Percentiles rank a stretch among this genome's conserved stretches.
phyloP scores from a whole-genome alignment of 2,329 filamentous ascomycete species.

The Pezicula neosporulosa region DNA sequence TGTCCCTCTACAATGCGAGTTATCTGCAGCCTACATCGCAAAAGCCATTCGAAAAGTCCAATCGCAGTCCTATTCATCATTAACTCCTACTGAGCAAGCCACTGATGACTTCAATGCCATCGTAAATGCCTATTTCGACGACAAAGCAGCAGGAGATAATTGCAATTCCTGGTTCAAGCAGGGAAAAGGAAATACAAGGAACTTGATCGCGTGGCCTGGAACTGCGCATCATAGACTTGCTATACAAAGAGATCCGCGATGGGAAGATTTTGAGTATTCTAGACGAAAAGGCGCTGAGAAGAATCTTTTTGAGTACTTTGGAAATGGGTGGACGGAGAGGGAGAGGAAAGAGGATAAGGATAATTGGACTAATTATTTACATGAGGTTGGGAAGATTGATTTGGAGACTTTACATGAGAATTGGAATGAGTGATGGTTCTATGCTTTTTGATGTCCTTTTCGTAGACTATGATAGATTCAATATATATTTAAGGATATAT shows the following conservation, averaged over 20 bases:
- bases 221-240: slow-evolving; percentile 58
- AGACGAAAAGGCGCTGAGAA: neutral
- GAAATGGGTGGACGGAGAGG: slow-evolving; percentile 3
- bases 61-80: slow-evolving; percentile 44
- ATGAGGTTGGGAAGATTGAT: slow-evolving; percentile 1
- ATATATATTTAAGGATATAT: no score
- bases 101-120: slow-evolving; percentile 59
- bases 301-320: slow-evolving; percentile 38
- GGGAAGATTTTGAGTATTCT: slow-evolving; percentile 53
- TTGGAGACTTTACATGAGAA: slow-evolving; percentile 1
- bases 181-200: slow-evolving; percentile 47
- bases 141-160: slow-evolving; percentile 53
- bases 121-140: slow-evolving; percentile 48
- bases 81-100: slow-evolving; percentile 40
- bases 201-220: slow-evolving; percentile 66
- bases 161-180: slow-evolving; percentile 72
- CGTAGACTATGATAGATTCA: no score
- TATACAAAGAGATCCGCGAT: slow-evolving; percentile 48
- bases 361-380: neutral
- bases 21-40: slow-evolving; percentile 58
- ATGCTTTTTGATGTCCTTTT: no score
- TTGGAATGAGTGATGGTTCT: slow-evolving; percentile 6
- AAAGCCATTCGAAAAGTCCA: slow-evolving; percentile 49
- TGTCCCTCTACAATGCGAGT: slow-evolving; percentile 62
- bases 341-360: neutral